Evolutionary conservation across 129 eudicot species (phyloP).

Genomic region (Deinandra increscens): DNA sequence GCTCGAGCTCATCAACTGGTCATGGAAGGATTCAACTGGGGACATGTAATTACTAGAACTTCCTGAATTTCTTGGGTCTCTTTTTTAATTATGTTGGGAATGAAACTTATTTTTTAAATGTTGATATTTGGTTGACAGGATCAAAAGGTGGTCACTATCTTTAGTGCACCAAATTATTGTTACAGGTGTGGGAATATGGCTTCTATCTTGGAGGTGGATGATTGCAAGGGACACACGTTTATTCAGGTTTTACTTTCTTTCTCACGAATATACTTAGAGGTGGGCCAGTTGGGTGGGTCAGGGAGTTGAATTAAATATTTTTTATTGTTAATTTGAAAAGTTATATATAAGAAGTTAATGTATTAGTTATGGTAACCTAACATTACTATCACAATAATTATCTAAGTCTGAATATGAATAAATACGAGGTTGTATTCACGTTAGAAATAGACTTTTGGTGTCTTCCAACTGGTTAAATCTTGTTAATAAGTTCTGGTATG

Average conservation of each 20-base stretch:
- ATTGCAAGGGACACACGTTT: slow-evolving; percentile 83
- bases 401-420: background rate
- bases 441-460: background rate
- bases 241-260: slow-evolving; percentile 55
- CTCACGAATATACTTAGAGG: background rate
- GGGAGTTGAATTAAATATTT: background rate
- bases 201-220: slow-evolving; percentile 93
- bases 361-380: background rate
- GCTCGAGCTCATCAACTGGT: slow-evolving; percentile 97
- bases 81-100: background rate
- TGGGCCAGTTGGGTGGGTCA: background rate
- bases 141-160: slow-evolving; percentile 91
- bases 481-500: background rate
- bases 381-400: background rate
- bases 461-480: background rate
- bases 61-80: background rate
- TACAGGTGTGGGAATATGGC: slow-evolving; percentile 99
- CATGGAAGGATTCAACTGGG: slow-evolving; percentile 98
- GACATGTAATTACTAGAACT: slow-evolving; percentile 50
- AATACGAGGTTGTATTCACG: background rate
- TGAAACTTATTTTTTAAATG: slow-evolving; percentile 6
- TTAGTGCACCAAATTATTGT: slow-evolving; percentile 95
- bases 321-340: background rate
- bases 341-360: background rate
- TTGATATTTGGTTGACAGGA: slow-evolving; percentile 51